Base-by-base conservation (phyloP, 2,329 filamentous ascomycete genomes). In the Mycosphaerella sp. region DNA sequence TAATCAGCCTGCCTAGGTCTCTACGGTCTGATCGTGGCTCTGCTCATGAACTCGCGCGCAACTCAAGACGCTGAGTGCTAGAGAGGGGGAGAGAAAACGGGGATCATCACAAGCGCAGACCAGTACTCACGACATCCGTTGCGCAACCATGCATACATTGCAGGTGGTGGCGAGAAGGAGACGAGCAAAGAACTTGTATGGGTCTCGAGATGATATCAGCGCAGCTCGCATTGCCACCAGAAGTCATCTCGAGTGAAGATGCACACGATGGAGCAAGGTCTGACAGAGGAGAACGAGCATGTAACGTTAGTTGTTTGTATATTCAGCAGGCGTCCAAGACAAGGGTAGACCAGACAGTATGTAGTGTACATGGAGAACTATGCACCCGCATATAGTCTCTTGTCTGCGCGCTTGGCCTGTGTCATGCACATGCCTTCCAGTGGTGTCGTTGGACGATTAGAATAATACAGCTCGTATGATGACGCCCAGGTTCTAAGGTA, bases 31-130 rank as follows among this genome's bases (percentile, higher is more conserved):
- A 98, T 98, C 72, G 93, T 98, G 63, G 93, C 93, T 60, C 86
- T 98, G 69, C 84, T 98, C 70, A 98, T 98, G 94, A 98, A 97
- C 87, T 95, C 93, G 54, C 94, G 93, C 79, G 87, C 74, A 34
- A 62, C 60, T 54, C 54, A 58, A 36, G 62, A 59, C 44, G 74
- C 82, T 63, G 80, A 84, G 70, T 86, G 83, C 82, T 71, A 76
- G 56, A 76, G 83, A 62, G 73, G 68, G n/a, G 81, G 71, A 76
- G 56, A 76, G 83, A 62, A 72, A 68, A 12, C 66, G 76, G 13
- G 68, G 69, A 18, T 77, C 74, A 81, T 30, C 17, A 41, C 8
- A 7, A 1, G 64, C 50, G 81, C 78, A 55, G 65, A 65, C 59
- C 66, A 66, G 49, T 36, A 46, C 12, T 59, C 18, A 47, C 60